Conservation (phyloP, 2,329 filamentous ascomycete species). For the Immersiporthe knoxdaviesiana region DNA sequence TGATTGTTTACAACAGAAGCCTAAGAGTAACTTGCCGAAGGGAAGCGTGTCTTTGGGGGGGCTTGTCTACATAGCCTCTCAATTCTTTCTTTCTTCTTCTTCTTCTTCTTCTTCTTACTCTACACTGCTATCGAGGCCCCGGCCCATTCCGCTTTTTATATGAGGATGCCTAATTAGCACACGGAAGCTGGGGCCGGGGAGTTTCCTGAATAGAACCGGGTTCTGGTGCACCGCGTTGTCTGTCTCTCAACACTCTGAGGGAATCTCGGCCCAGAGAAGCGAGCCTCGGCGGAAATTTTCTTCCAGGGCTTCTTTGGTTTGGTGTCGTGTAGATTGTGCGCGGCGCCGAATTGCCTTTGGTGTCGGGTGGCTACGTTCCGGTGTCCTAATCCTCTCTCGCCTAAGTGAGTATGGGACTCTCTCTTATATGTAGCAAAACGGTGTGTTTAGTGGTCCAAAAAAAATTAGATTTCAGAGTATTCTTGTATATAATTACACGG, state of each 20-base stretch:
- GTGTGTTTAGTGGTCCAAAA: no score
- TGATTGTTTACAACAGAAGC: background rate
- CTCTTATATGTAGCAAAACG: no score
- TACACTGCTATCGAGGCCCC: background rate
- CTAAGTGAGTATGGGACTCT: no score
- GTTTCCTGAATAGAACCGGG: constrained; percentile 6
- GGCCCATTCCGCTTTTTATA: constrained; percentile 12
- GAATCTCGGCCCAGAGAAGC: background rate
- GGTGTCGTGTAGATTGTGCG: constrained; percentile 3
- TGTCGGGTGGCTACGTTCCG: constrained; percentile 19
- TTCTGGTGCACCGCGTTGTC: constrained; percentile 1
- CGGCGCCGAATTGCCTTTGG: background rate
- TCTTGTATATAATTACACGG: no score
- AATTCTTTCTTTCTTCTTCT: background rate
- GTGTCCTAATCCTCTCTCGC: background rate
- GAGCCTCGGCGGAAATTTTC: background rate
- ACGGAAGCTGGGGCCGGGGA: background rate
- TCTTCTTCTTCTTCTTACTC: background rate
- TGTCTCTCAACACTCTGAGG: background rate
- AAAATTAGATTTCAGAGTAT: no score
- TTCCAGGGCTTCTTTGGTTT: background rate
- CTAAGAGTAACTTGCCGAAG: background rate
- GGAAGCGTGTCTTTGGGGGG: background rate
- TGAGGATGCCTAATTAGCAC: background rate
- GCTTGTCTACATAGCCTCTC: background rate